Evolutionary conservation across 768 basidiomycete genomes (phyloP).

Genomic region (Terana coerulea): DNA sequence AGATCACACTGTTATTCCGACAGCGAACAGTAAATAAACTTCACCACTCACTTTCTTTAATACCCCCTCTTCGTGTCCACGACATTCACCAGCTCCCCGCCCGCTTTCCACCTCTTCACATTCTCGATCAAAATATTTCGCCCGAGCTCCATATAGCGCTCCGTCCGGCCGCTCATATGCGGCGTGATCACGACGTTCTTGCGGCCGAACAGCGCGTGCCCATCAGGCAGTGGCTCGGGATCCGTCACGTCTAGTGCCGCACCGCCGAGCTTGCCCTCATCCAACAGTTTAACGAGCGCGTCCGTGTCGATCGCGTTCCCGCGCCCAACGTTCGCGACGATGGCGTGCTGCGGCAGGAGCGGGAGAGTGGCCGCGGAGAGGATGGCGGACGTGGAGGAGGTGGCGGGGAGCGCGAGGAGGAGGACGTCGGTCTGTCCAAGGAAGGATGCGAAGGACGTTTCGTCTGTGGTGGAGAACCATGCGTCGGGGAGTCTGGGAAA

Average conservation of each 20-base stretch:
- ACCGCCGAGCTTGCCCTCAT: slow-evolving; percentile 12
- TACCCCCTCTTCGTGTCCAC: slow-evolving; percentile 4
- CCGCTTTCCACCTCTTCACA: neutral
- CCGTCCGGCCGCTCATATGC: slow-evolving; percentile 11
- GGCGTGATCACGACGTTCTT: slow-evolving; percentile 15
- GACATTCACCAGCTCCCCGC: neutral
- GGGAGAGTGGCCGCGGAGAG: slow-evolving; percentile 4
- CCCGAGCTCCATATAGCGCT: slow-evolving; percentile 1
- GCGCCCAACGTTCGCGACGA: slow-evolving; percentile 12
- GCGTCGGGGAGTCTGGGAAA: slow-evolving; percentile 7
- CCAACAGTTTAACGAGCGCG: slow-evolving; percentile 11
- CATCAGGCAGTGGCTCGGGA: slow-evolving; percentile 12
- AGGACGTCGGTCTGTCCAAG: slow-evolving; percentile 6
- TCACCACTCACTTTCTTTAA: no score
- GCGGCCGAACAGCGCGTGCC: slow-evolving; percentile 13
- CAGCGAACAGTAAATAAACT: no score
- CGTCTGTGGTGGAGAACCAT: slow-evolving; percentile 4
- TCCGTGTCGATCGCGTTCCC: slow-evolving; percentile 10
- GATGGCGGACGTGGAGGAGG: slow-evolving; percentile 3
- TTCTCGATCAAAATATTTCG: slow-evolving; percentile 9
- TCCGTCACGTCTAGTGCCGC: slow-evolving; percentile 13
- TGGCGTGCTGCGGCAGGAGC: neutral
- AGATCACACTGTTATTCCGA: no score
- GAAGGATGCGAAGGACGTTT: slow-evolving; percentile 2
- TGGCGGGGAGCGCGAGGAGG: slow-evolving; percentile 8